A percentile compares a stretch with the other conserved stretches of the same genome.
phyloP scores from a whole-genome alignment of 2,329 filamentous ascomycete species.

The Orbilia quercus region DNA sequence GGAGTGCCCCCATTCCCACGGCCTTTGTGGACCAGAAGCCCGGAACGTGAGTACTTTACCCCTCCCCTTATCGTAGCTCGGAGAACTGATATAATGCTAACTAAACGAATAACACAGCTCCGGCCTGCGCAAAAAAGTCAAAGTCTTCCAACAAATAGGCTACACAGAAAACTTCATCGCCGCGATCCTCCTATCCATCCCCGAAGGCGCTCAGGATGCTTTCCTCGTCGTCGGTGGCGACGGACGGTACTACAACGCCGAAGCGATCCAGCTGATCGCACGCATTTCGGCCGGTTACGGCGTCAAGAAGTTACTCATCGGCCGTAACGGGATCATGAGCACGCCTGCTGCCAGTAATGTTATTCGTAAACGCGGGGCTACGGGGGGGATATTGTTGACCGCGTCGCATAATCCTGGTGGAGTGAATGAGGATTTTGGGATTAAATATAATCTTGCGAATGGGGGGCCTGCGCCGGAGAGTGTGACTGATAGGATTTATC shows the following conservation, averaged over 20 bases:
- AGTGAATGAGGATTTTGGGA: constrained; percentile 94
- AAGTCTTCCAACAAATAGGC: constrained; percentile 92
- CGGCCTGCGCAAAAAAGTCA: constrained; percentile 98
- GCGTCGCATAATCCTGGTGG: constrained; percentile 98
- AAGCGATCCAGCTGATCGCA: constrained; percentile 94
- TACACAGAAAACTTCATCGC: constrained; percentile 97
- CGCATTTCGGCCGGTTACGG: constrained; percentile 97
- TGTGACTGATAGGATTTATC: constrained; percentile 98
- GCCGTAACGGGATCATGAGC: constrained; percentile 94
- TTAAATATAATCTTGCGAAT: constrained; percentile 99
- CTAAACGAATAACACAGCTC: constrained; percentile 71
- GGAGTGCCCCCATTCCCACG: constrained; percentile 49
- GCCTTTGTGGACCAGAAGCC: constrained; percentile 84
- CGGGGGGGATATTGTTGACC: constrained; percentile 94
- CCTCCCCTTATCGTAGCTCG: constrained; percentile 15
- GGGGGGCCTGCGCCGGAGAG: constrained; percentile 94
- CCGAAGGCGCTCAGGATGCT: constrained; percentile 86
- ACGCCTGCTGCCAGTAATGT: constrained; percentile 96
- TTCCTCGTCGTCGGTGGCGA: constrained; percentile 98
- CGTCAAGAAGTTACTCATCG: constrained; percentile 98
- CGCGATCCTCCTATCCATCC: constrained; percentile 94
- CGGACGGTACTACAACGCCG: constrained; percentile 95
- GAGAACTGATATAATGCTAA: constrained; percentile 32
- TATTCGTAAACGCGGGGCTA: constrained; percentile 93
- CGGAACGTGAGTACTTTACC: constrained; percentile 86